Conservation (phyloP, 768 basidiomycete genomes). For the Serendipita vermifera region DNA sequence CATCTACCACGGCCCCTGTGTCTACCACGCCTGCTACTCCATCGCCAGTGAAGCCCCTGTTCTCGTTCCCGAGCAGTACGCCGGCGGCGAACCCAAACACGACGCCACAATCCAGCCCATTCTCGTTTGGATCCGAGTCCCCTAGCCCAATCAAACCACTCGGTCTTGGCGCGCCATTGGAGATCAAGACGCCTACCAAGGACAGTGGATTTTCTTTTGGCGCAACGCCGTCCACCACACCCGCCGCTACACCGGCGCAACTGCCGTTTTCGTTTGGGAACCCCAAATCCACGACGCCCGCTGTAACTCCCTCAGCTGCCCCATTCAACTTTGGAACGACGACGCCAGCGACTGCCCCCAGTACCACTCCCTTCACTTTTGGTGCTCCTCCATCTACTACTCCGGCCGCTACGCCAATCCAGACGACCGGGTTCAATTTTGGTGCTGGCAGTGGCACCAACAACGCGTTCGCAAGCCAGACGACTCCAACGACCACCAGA, state of each 20-base stretch:
- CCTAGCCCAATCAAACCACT: background rate
- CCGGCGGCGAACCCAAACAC: background rate
- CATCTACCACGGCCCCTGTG: background rate
- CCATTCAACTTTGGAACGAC: background rate
- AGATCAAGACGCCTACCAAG: slow-evolving; percentile 1
- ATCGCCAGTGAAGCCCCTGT: background rate
- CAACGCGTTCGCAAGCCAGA: background rate
- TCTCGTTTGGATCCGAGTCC: slow-evolving; percentile 2
- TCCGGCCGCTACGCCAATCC: background rate
- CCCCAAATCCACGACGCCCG: background rate
- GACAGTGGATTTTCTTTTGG: background rate
- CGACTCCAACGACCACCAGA: background rate
- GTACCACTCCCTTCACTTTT: background rate
- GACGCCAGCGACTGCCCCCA: background rate
- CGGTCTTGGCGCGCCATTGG: background rate
- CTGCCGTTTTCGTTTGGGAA: background rate
- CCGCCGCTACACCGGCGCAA: background rate
- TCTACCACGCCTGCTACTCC: background rate
- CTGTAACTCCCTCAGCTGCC: background rate
- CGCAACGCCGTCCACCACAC: background rate
- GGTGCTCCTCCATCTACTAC: background rate
- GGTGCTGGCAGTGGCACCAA: background rate
- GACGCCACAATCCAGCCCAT: slow-evolving; percentile 1
- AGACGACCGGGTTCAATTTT: background rate
- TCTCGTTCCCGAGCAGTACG: background rate